phyloP scores from a whole-genome alignment of 768 basidiomycete species.

The Galerina marginata region DNA sequence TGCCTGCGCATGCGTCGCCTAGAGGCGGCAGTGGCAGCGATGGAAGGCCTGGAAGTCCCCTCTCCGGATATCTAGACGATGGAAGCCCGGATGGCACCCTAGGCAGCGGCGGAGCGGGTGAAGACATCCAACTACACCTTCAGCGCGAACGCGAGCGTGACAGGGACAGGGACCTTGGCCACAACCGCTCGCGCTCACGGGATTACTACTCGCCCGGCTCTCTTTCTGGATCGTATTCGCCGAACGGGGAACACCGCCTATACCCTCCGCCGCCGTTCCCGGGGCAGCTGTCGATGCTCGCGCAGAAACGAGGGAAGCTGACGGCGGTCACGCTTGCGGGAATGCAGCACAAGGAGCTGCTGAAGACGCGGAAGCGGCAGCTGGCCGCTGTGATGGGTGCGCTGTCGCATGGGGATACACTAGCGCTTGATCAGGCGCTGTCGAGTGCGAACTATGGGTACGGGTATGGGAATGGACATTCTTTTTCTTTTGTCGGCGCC shows the following conservation, averaged over 20 bases:
- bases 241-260: constrained; percentile 4
- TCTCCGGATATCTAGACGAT: constrained; percentile 19
- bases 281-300: constrained; percentile 28
- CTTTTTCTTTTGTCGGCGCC: neutral
- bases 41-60: constrained; percentile 19
- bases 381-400: constrained; percentile 73
- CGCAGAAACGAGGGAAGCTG: constrained; percentile 47
- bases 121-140: constrained; percentile 21
- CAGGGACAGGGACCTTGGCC: constrained; percentile 16
- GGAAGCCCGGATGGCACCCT: constrained; percentile 14
- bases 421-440: constrained; percentile 81
- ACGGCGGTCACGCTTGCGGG: constrained; percentile 69
- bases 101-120: constrained; percentile 4
- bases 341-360: constrained; percentile 75
- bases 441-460: constrained; percentile 45
- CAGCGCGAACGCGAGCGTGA: constrained; percentile 20
- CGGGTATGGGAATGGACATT: neutral
- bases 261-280: constrained; percentile 31
- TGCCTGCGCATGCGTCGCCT: constrained; percentile 68
- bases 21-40: constrained; percentile 31
- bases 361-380: constrained; percentile 72
- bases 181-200: neutral
- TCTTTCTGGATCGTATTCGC: neutral
- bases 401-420: constrained; percentile 67
- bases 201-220: neutral